These are phyloP conservation scores for Camelina hispida DNA, from an alignment of 345 rosid genomes.

Conservation along the genomic window DNA sequence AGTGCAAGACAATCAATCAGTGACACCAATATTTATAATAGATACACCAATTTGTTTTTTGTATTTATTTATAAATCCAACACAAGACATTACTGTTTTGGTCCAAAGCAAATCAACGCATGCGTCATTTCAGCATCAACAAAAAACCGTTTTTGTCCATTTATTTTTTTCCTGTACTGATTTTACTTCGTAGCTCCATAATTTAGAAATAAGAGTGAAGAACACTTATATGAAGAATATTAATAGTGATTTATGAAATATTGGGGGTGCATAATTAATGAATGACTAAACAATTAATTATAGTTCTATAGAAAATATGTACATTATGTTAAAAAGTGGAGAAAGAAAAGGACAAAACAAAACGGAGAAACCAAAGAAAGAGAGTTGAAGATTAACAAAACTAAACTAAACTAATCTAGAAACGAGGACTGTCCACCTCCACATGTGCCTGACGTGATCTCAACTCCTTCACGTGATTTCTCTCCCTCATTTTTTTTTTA, in stretches of 20 bases:
- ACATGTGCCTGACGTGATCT: slow-evolving; percentile 45
- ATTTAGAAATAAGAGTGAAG: background rate
- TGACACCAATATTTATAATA: background rate
- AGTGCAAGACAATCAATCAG: background rate
- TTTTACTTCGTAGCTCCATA: background rate
- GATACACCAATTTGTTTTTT: background rate
- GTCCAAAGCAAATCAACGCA: slow-evolving; percentile 5
- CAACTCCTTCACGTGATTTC: slow-evolving; percentile 44
- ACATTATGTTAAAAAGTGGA: background rate
- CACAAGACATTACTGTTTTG: slow-evolving; percentile 12
- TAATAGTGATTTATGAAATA: background rate
- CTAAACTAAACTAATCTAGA: background rate
- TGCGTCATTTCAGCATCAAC: no score
- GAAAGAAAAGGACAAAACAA: slow-evolving; percentile 31
- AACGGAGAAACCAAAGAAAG: slow-evolving; percentile 50
- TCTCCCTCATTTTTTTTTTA: background rate
- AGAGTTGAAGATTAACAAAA: slow-evolving; percentile 14
- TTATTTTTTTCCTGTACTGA: background rate
- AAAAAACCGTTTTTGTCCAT: background rate
- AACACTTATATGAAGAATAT: background rate
- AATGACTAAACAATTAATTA: background rate
- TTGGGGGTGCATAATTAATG: background rate
- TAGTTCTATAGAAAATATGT: no score
- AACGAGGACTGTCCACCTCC: slow-evolving; percentile 31
- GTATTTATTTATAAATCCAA: background rate